A percentile compares a stretch with the other conserved stretches of the same genome.
Conservation (phyloP, 208 protist genomes). For the Crithidia fasciculata region DNA sequence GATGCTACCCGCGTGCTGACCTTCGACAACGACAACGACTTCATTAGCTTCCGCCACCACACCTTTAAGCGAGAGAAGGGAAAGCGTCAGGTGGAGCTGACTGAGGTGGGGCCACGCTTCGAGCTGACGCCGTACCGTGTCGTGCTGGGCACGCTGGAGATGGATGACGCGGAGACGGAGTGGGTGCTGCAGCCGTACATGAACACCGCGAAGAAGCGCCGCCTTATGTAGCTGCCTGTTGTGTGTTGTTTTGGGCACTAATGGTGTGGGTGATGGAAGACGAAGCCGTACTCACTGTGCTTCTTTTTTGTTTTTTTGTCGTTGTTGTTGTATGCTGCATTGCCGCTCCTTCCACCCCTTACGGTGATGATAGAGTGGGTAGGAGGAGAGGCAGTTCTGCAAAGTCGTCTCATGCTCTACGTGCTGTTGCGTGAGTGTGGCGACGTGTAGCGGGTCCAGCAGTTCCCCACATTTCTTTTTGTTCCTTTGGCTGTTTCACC, state of each 20-base stretch:
- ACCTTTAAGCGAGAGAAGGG: constrained; percentile 88
- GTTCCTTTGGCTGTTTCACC: no score
- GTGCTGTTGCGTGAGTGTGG: background rate
- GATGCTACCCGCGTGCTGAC: constrained; percentile 96
- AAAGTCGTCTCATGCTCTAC: background rate
- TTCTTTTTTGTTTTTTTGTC: no score
- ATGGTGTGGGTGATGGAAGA: background rate
- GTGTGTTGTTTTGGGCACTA: background rate
- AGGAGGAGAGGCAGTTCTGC: no score
- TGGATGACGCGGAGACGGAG: constrained; percentile 98
- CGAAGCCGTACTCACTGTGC: no score
- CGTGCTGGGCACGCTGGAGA: constrained; percentile 94
- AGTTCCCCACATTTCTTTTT: no score
- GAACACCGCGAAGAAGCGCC: constrained; percentile 97
- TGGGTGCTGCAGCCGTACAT: constrained; percentile 99
- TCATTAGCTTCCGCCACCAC: constrained; percentile 99
- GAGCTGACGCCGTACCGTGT: constrained; percentile 98
- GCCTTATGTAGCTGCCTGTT: constrained; percentile 58
- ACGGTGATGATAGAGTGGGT: no score
- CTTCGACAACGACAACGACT: constrained; percentile 99
- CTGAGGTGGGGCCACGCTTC: constrained; percentile 98
- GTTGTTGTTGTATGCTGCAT: no score
- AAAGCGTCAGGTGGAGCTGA: constrained; percentile 88
- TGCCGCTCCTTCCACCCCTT: no score
- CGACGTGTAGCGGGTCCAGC: no score